Base-by-base conservation (phyloP, 2,329 filamentous ascomycete genomes). In the Xylariaceae sp. region DNA sequence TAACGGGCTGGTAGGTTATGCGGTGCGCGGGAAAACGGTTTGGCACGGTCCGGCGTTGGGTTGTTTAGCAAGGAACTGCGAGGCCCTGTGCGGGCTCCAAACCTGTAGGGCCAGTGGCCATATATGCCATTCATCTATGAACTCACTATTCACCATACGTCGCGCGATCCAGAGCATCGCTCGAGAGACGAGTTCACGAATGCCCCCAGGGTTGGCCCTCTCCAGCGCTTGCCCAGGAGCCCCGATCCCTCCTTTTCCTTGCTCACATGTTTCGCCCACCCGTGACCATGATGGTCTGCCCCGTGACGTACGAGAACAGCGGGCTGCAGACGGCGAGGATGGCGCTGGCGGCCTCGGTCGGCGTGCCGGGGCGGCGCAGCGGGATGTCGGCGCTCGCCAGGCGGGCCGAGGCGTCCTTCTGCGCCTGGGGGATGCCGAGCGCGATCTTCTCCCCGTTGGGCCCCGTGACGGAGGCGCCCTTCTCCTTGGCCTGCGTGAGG, bases 221-320 rank as follows among this genome's bases (percentile, higher is more conserved):
- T n/a, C n/a, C n/a, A n/a, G n/a, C 18, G 31, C 14, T 23, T 14
- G 18, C 31, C n/a, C n/a, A n/a, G n/a, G n/a, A n/a, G n/a, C n/a
- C n/a, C n/a, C n/a, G n/a, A n/a, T n/a, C 19, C 17, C 8, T 9
- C 15, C 16, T 7, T 5, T 10, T 14, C 10, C n/a, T 18, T 27
- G 39, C 11, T 42, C 51, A 77, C 65, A 76, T 77, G 44, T 76
- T 75, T 37, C 73, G 67, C 3, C 87, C 86, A 11, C 86, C 87
- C 5, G 85, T 92, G 33, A 92, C 85, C 64, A 80, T 84, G 46
- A 94, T 83, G 1, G 85, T 90, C 71, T 94, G 86, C 0, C 88
- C 87, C 42, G 74, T 81, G 4, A 94, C 85, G 63, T 94, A 94
- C 25, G 79, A 79, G 51, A 92, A 87, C 52, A 89, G 58, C 18